Conservation (phyloP, 2,329 filamentous ascomycete genomes). For the Emmonsiellopsis sp. region DNA sequence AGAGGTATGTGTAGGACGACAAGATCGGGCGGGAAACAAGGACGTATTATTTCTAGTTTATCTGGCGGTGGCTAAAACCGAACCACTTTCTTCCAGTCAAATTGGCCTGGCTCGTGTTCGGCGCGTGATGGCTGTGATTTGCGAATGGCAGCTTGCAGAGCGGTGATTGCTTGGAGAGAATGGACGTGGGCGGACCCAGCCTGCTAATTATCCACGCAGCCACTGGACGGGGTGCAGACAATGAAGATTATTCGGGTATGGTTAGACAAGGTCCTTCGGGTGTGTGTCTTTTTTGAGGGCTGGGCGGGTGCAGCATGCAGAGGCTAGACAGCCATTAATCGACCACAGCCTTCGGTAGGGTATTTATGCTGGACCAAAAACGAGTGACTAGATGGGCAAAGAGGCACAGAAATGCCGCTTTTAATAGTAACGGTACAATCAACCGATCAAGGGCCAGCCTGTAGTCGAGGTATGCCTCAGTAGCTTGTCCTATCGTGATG, state of each 20-base stretch:
- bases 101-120: neutral
- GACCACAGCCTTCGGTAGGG: neutral
- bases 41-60: neutral
- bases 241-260: neutral
- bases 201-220: slow-evolving; percentile 1
- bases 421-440: neutral
- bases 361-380: neutral
- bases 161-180: neutral
- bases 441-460: neutral
- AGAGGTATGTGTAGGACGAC: neutral
- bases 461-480: neutral
- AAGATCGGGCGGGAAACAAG: neutral
- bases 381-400: neutral
- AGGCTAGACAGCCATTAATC: neutral
- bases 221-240: neutral
- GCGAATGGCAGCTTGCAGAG: slow-evolving; percentile 2
- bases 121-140: slow-evolving; percentile 8
- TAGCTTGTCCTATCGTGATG: neutral
- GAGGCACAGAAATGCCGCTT: neutral
- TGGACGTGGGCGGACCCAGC: neutral
- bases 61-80: neutral
- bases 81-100: neutral
- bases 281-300: neutral
- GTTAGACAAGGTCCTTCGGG: neutral
- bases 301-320: neutral